Base-by-base conservation (phyloP, 1,284 basidiomycete genomes). In the Ganoderma boninense region DNA sequence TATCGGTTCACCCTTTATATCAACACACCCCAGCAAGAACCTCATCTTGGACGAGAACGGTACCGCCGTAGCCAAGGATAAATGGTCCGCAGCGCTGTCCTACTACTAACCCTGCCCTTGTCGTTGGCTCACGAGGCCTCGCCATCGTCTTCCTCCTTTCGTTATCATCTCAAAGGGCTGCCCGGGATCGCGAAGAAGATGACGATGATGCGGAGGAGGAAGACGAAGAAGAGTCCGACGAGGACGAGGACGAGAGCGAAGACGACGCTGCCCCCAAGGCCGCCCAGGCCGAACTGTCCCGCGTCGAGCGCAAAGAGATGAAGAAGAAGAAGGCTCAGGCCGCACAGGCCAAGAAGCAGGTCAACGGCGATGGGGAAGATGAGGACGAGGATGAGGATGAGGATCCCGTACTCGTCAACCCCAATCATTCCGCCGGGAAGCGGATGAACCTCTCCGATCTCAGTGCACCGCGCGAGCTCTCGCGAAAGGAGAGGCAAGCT, bases 31-130 rank as follows among this genome's bases (percentile, higher is more conserved):
- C 73, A 93, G 92, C 77, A 87, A 87, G 72, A 79, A 91, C 75
- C 84, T 94, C 77, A 81, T 79, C 2, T 80, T 92, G 11, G 88
- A 92, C 75, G 85, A 86, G 77, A 84, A 93, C 72, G 91, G 88
- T 20, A 87, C 87, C 23, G 90, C 90, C 16, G 87, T 87, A 66
- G 80, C 86, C 26, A 84, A 73, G 60, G 29, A 66, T 61, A 69
- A 76, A 75, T 42, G 70, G 73, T 38, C 61, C 62, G n/a, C 26
- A 18, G 8, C 18, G 14, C 54, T 18, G 23, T 49, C 20, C 26
- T 44, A 40, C 57, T 60, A 59, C n/a, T n/a, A n/a, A 60, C 20
- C 35, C 60, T 23, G 35, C 40, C n/a, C 43, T n/a, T 40, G 43
- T n/a, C 29, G 23, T 46, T 62, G 61, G 43, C 43, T 62, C 18